Conservation (phyloP, 2,329 filamentous ascomycete genomes). For the Pezicula neosporulosa region DNA sequence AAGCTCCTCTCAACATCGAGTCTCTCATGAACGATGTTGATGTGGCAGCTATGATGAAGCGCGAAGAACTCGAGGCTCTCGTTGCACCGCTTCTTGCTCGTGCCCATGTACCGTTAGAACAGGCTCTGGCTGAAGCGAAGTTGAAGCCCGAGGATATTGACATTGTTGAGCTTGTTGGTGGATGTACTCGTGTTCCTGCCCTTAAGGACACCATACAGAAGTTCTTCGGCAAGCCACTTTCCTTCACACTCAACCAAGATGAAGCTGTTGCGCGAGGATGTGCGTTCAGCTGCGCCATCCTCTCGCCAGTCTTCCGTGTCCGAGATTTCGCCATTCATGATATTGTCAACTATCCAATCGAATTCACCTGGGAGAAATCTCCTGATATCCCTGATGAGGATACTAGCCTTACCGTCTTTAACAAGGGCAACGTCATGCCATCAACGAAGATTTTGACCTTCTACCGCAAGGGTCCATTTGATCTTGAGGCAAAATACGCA, state of each 20-base stretch:
- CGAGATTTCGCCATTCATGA: conserved; percentile 98
- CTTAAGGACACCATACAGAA: conserved; percentile 86
- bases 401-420: conserved; percentile 94
- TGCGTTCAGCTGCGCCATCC: conserved; percentile 95
- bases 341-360: conserved; percentile 96
- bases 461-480: conserved; percentile 97
- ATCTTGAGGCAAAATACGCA: conserved; percentile 91
- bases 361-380: conserved; percentile 99
- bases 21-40: conserved; percentile 98
- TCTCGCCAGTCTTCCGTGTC: conserved; percentile 96
- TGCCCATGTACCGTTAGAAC: conserved; percentile 72
- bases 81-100: conserved; percentile 79
- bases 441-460: conserved; percentile 99
- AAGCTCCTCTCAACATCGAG: conserved; percentile 92
- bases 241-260: conserved; percentile 97
- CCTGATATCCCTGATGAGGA: conserved; percentile 98
- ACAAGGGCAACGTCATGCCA: conserved; percentile 93
- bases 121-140: conserved; percentile 91
- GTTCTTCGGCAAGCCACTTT: conserved; percentile 91
- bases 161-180: conserved; percentile 87
- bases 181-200: conserved; percentile 87
- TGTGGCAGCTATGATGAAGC: conserved; percentile 82
- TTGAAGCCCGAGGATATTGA: conserved; percentile 91
- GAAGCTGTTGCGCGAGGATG: conserved; percentile 95
- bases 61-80: conserved; percentile 90